A percentile compares a stretch with the other conserved stretches of the same genome.
These are phyloP conservation scores for Bjerkandera adusta DNA, from an alignment of 1,284 basidiomycete genomes.

Conservation along the genomic window DNA sequence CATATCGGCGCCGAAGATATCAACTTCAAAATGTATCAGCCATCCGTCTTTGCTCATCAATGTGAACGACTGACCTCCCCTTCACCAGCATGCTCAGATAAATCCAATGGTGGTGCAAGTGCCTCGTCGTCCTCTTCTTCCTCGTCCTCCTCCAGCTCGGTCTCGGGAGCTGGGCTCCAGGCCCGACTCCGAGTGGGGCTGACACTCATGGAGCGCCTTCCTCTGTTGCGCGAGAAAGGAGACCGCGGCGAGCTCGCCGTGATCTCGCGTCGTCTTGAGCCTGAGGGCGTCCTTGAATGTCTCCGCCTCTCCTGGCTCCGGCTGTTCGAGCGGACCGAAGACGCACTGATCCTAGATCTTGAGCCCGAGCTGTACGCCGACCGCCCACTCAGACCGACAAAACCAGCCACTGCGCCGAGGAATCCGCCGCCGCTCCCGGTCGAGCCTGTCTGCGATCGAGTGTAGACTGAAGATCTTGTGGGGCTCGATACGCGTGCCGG, in stretches of 20 bases:
- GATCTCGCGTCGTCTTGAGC: neutral
- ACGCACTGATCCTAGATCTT: too few relatives aligned
- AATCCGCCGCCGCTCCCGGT: neutral
- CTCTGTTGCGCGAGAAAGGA: too few relatives aligned
- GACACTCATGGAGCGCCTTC: too few relatives aligned
- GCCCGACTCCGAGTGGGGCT: too few relatives aligned
- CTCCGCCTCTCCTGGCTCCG: neutral
- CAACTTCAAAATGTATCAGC: too few relatives aligned
- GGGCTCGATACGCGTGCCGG: neutral
- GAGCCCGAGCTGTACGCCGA: constrained; percentile 8
- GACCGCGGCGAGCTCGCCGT: too few relatives aligned
- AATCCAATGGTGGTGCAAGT: neutral
- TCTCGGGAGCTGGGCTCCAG: too few relatives aligned
- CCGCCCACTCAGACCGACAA: constrained; percentile 1
- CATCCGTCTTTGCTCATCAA: too few relatives aligned
- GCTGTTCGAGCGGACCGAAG: too few relatives aligned
- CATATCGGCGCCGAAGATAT: constrained; percentile 11
- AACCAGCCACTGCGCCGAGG: neutral
- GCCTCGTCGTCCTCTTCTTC: too few relatives aligned
- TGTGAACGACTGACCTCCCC: neutral
- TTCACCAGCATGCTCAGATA: neutral
- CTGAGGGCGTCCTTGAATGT: neutral
- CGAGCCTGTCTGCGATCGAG: neutral
- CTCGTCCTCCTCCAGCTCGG: too few relatives aligned
- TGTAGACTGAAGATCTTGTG: neutral